Conservation (phyloP, 495 filamentous ascomycete genomes). For the Amphirosellinia nigrospora region DNA sequence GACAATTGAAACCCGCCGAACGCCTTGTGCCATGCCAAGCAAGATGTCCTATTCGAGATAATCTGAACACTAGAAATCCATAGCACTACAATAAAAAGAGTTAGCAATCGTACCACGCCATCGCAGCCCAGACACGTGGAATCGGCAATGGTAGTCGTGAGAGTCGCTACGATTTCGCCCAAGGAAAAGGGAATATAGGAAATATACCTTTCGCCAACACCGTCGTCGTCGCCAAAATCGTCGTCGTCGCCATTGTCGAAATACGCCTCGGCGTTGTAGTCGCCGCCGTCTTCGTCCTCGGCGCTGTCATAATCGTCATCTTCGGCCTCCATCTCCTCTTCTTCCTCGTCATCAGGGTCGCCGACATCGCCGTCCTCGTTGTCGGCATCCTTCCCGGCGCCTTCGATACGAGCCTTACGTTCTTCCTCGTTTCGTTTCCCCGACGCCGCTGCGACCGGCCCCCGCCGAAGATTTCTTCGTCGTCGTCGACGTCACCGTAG, state of each 20-base stretch:
- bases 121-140: constrained; percentile 54
- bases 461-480: constrained; percentile 33
- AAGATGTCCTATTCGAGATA: constrained; percentile 37
- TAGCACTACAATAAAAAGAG: constrained; percentile 25
- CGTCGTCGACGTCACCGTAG: constrained; percentile 30
- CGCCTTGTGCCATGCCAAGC: constrained; percentile 10
- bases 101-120: constrained; percentile 32
- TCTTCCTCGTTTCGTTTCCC: constrained; percentile 50
- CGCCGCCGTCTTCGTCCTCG: constrained; percentile 56
- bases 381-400: constrained; percentile 42
- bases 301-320: constrained; percentile 54
- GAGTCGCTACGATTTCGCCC: neutral
- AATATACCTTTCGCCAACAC: constrained; percentile 46
- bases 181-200: neutral
- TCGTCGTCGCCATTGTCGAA: constrained; percentile 59
- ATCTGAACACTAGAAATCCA: constrained; percentile 43
- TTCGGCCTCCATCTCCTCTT: constrained; percentile 51
- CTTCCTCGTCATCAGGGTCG: constrained; percentile 48
- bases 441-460: constrained; percentile 33
- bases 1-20: neutral
- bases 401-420: constrained; percentile 43
- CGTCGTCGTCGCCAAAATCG: constrained; percentile 51
- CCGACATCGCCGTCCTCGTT: constrained; percentile 47
- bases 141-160: neutral
- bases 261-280: constrained; percentile 62